Conservation (phyloP, 1,284 basidiomycete genomes). For the Sphagnurus paluster region DNA sequence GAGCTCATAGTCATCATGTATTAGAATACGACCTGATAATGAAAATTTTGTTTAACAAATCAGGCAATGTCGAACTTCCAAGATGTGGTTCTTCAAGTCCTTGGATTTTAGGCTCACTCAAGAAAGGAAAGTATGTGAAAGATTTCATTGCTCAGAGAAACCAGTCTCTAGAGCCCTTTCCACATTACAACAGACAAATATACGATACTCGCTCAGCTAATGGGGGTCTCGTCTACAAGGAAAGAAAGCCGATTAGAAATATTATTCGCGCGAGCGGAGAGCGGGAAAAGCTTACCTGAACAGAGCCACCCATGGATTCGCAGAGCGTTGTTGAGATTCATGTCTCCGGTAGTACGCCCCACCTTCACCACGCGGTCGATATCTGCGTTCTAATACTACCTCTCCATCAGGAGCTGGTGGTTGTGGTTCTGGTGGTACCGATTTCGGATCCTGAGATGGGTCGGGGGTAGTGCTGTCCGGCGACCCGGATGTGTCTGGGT, state of each 20-base stretch:
- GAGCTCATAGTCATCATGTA: too few relatives aligned
- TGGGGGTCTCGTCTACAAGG: constrained; percentile 8
- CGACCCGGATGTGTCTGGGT: too few relatives aligned
- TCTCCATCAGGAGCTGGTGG: background rate
- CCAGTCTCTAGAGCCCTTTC: constrained; percentile 12
- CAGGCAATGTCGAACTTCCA: too few relatives aligned
- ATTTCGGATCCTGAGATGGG: too few relatives aligned
- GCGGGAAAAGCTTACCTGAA: constrained; percentile 9
- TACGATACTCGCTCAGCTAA: constrained; percentile 2
- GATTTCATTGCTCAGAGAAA: constrained; percentile 9
- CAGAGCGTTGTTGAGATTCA: constrained; percentile 3
- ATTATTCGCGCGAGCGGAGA: background rate
- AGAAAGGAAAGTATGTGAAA: background rate
- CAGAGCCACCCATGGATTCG: background rate
- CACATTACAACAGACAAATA: constrained; percentile 8
- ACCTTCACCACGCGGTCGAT: constrained; percentile 10
- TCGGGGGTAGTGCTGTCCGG: too few relatives aligned
- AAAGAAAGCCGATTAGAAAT: background rate
- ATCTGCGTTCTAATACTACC: constrained; percentile 1
- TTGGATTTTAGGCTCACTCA: too few relatives aligned
- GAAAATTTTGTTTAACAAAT: too few relatives aligned
- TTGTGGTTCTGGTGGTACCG: background rate
- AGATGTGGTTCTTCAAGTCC: too few relatives aligned
- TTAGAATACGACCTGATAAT: too few relatives aligned
- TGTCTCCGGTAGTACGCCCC: constrained; percentile 11